Percentiles rank a stretch among this genome's conserved stretches.
phyloP scores from a whole-genome alignment of 257 asterid species.

The Petunia secreta region DNA sequence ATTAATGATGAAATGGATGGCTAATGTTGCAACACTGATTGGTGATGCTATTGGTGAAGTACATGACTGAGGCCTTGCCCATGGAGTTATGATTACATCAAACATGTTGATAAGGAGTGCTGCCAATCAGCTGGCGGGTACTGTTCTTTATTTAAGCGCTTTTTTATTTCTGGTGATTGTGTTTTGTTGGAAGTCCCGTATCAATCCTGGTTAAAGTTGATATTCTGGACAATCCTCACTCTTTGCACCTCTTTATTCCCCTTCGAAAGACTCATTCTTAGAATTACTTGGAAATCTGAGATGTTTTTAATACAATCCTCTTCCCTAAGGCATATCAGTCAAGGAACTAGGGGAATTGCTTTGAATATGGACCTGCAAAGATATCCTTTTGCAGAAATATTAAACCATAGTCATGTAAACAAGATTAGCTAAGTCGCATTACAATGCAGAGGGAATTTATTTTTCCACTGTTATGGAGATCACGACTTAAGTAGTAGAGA shows the following conservation, averaged over 20 bases:
- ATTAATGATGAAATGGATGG: constrained; percentile 58
- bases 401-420: neutral
- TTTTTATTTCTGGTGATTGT: neutral
- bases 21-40: constrained; percentile 43
- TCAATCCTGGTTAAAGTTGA: neutral
- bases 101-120: constrained; percentile 49
- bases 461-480: neutral
- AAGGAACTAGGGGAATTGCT: too few relatives aligned
- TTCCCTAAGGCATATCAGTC: neutral
- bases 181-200: neutral
- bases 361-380: neutral
- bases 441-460: neutral
- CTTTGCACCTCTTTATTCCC: constrained; percentile 3
- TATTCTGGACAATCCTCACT: neutral
- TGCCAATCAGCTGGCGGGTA: constrained; percentile 38
- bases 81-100: neutral
- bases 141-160: constrained; percentile 3
- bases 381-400: neutral
- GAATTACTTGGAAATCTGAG: neutral
- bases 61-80: neutral
- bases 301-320: neutral
- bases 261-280: neutral
- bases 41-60: neutral
- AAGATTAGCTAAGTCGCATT: neutral
- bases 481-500: neutral